A percentile compares a stretch with the other conserved stretches of the same genome.
These are phyloP conservation scores for Dentipellis fragilis DNA, from an alignment of 768 basidiomycete species.

Conservation along the genomic window DNA sequence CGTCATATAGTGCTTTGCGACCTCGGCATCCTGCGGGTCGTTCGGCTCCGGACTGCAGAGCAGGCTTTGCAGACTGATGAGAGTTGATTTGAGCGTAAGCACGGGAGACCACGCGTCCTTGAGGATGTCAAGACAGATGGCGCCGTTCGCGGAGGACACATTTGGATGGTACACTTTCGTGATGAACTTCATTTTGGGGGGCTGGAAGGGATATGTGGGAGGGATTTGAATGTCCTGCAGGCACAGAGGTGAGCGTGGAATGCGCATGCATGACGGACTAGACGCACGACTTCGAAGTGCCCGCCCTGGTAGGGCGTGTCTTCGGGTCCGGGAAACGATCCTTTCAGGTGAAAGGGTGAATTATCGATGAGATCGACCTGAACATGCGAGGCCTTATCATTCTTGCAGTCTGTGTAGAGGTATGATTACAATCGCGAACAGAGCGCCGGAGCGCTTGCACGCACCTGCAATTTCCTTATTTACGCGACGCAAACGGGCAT, in stretches of 20 bases:
- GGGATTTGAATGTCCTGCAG: conserved; percentile 85
- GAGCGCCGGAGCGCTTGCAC: conserved; percentile 10
- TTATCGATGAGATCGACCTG: conserved; percentile 80
- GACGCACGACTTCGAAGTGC: conserved; percentile 77
- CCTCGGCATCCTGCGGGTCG: conserved; percentile 96
- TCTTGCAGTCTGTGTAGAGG: conserved; percentile 72
- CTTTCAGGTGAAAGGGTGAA: conserved; percentile 85
- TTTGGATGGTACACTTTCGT: conserved; percentile 97
- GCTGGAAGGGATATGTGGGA: conserved; percentile 85
- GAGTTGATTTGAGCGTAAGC: conserved; percentile 88
- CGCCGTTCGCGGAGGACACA: conserved; percentile 86
- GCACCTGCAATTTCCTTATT: conserved; percentile 89
- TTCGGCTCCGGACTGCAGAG: conserved; percentile 91
- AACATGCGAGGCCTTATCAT: conserved; percentile 85
- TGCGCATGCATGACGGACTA: neutral
- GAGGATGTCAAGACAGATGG: conserved; percentile 86
- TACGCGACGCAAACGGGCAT: conserved; percentile 81
- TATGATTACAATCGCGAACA: neutral
- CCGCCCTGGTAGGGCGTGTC: conserved; percentile 93
- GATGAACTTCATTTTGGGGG: conserved; percentile 97
- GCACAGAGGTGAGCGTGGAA: neutral
- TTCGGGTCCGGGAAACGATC: conserved; percentile 85
- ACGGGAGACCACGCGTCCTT: conserved; percentile 95
- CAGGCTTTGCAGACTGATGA: conserved; percentile 90
- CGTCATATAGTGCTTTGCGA: conserved; percentile 93